These are phyloP conservation scores for Fragilaria crotonensis DNA, from an alignment of 108 stramenopile genomes.

Conservation along the genomic window DNA sequence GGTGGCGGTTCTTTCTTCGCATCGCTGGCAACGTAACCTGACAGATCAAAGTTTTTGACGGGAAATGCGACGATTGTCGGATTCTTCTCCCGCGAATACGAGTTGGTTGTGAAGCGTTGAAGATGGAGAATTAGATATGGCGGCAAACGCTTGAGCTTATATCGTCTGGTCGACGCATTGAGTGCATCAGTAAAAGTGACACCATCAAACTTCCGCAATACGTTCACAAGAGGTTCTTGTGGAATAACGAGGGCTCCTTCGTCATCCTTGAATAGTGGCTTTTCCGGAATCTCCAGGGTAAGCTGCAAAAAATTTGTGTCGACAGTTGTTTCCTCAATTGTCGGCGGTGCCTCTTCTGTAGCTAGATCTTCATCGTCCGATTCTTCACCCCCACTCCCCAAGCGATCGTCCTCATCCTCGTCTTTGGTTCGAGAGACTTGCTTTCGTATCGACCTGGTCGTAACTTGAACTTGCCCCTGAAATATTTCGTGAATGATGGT, in stretches of 20 bases:
- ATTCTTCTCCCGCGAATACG: conserved; percentile 94
- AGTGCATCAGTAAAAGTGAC: conserved; percentile 72
- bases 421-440: conserved; percentile 13
- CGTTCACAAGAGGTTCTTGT: conserved; percentile 90
- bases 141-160: conserved; percentile 78
- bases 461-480: conserved; percentile 86
- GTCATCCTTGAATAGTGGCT: conserved; percentile 95
- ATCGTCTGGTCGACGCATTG: conserved; percentile 60
- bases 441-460: conserved; percentile 49
- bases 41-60: conserved; percentile 93
- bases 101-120: conserved; percentile 87
- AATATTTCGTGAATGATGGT: conserved; percentile 88
- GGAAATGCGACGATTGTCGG: conserved; percentile 98
- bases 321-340: conserved; percentile 47
- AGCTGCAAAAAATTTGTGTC: conserved; percentile 84
- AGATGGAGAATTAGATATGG: conserved; percentile 90
- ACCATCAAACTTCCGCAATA: conserved; percentile 94
- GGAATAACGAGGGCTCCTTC: conserved; percentile 96
- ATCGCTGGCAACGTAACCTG: conserved; percentile 51
- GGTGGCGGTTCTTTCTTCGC: conserved; percentile 24
- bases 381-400: conserved; percentile 48
- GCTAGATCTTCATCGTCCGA: conserved; percentile 10
- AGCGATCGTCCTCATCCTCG: conserved; percentile 47
- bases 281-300: conserved; percentile 95
- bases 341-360: conserved; percentile 10